Base-by-base conservation (phyloP, 371 early-diverging fungal genomes). In the Cokeromyces recurvatus region DNA sequence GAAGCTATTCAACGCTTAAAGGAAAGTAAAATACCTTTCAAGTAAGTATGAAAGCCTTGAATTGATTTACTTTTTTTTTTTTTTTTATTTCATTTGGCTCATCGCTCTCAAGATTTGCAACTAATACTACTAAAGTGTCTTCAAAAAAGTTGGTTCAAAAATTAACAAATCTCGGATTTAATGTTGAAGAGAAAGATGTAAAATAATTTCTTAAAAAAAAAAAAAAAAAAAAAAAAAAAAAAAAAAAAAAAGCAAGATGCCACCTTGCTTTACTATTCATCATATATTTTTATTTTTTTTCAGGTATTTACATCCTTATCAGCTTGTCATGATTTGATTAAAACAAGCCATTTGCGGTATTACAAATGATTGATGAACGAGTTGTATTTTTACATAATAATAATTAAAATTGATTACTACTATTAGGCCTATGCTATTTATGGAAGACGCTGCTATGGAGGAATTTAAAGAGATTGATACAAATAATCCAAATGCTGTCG, bases 101-200 rank as follows among this genome's bases (percentile, higher is more conserved):
- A n/a, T n/a, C n/a, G n/a, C n/a, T n/a, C n/a, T n/a, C n/a, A 25
- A 78, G 86, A 12, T 88, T 85, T 56, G 84, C 83, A 21, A 89
- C 89, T 16, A 92, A 92, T 59, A 91, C 91, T 3, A 91, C 93
- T n/a, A 89, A 89, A 48, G 70, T 81, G 32, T 84, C 84, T 21
- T 70, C 77, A 17, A 61, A 60, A 25, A 47, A 52, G 12, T 63
- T 91, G 1, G 71, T 82, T 5, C 42, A 54, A 14, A 77, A 79
- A 43, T 66, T 91, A 17, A 53, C 53, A 19, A 44, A 38, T 4
- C 57, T 91, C 19, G 92, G 91, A 0, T 86, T 93, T 46, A 62
- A 76, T n/a, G 69, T 89, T 11, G 48, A 77, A 36, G 69, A 66
- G 9, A 52, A 74, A 14, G 90, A 89, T 55, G 79, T 84, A 63